Conservation (phyloP, 768 basidiomycete species). For the Phylloporus sp. region DNA sequence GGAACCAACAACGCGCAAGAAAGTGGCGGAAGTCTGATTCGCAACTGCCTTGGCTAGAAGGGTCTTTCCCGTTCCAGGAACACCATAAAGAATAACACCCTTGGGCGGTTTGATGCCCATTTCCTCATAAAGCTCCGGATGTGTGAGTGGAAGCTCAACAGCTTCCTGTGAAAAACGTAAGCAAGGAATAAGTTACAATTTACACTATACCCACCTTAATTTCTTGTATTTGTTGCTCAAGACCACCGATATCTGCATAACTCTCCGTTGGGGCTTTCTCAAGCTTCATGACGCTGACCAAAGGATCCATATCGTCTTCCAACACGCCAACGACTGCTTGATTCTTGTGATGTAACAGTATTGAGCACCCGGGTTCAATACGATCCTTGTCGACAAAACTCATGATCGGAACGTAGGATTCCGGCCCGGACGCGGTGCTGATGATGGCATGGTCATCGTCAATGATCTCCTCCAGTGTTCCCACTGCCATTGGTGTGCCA, state of each 20-base stretch:
- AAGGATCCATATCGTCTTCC: constrained; percentile 91
- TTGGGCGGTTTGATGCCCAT: constrained; percentile 99
- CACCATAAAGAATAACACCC: constrained; percentile 98
- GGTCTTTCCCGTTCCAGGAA: constrained; percentile 98
- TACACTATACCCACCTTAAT: constrained; percentile 69
- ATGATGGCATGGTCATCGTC: constrained; percentile 99
- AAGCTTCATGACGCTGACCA: constrained; percentile 98
- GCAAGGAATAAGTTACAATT: background rate
- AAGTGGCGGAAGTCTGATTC: constrained; percentile 97
- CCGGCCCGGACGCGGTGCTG: constrained; percentile 89
- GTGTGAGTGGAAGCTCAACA: constrained; percentile 94
- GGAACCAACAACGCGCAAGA: constrained; percentile 94
- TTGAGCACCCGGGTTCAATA: constrained; percentile 93
- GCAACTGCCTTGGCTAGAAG: constrained; percentile 96
- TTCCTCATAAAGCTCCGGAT: constrained; percentile 98
- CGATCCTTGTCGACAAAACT: constrained; percentile 98
- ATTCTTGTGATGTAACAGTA: constrained; percentile 93
- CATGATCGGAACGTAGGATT: constrained; percentile 97
- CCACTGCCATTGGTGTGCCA: constrained; percentile 97
- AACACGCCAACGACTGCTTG: constrained; percentile 94
- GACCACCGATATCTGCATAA: constrained; percentile 96
- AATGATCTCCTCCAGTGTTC: constrained; percentile 95
- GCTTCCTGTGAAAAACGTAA: constrained; percentile 64
- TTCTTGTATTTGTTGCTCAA: constrained; percentile 97
- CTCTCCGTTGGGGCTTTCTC: constrained; percentile 99